Evolutionary conservation across 73 alveolate genomes (phyloP), one percentile per base, ranked within the genome.

Genomic region (Stentor coeruleus): DNA sequence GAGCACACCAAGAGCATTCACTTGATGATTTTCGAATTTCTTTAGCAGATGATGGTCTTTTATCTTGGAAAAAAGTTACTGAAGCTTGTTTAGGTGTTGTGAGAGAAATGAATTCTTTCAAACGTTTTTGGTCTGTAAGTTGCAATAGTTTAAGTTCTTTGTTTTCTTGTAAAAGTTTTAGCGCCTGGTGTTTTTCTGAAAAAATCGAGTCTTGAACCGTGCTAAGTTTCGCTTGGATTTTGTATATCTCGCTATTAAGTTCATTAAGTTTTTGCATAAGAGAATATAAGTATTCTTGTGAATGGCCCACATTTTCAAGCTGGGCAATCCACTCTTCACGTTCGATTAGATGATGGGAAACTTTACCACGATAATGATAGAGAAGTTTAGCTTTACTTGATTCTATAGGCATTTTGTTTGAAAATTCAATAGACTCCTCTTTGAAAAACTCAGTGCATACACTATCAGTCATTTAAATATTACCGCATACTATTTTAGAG

Each of bases 371-470:
- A 66, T 66, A 66, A 33, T 66, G 79, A 20, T 37, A 26, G 15
- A 66, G 36, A 33, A 66, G 36, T 40, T 66, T 66, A 26, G 33
- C 37, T 33, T 66, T 66, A 40, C 37, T 31, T 14, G 42, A 20
- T 66, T 20, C 40, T 1, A 66, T 66, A 20, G 79, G 40, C n/a
- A 66, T 14, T 33, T 66, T 66, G n/a, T 66, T 37, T 0, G 79
- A 66, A 33, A 66, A 66, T 14, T 66, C 79, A 31, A 66, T 20
- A 20, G n/a, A 20, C 49, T 20, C 37, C 49, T 66, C 79, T 20
- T 66, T 66, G 36, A 66, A 31, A 40, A 66, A 66, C 79, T 66
- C 79, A 31, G 79, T 66, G 79, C 79, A 66, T 26, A 66, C 39
- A 2, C 79, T 66, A 11, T 66, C 79, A 66, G 79, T 20, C 79